Evolutionary conservation across 768 basidiomycete genomes (phyloP), one percentile per base, ranked within the genome.

Genomic region (Neoboletus subvelutipes): DNA sequence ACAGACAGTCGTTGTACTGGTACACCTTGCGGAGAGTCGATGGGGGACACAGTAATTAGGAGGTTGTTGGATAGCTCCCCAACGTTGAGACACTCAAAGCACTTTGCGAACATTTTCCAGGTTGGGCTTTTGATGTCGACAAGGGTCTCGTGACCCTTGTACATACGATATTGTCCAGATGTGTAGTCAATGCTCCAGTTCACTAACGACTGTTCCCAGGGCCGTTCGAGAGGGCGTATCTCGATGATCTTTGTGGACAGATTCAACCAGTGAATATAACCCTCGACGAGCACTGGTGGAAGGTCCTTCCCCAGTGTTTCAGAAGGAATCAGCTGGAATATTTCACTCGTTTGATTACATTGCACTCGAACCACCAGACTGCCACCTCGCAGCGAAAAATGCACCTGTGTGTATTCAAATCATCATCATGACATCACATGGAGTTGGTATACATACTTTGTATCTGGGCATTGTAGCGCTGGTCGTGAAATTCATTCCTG

Each of bases 211-310:
- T 55, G 26, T 4, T 55, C 45, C 71, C 72, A 72, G 0, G 49
- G 8, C 12, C 37, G 36, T 13, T 62, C 26, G 1, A 56, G 31
- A n/a, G 67, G 63, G 0, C 64, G 59, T 28, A 73, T 58, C 24
- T 73, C 72, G 4, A 73, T 63, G 17, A 36, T 47, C 1, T 20
- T 5, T 0, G 45, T 54, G 6, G 50, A 20, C 0, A 68, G 39
- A 40, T 68, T 56, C 20, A 73, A 52, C 70, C 71, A 73, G 33
- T 70, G 70, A 17, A 46, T 52, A 28, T 62, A 58, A 2, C 17
- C 54, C 3, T 45, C 4, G n/a, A 71, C 1, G 29, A 45, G 26
- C 10, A 8, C 26, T 1, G 17, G 29, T 0, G 71, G 71, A 40
- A 72, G 55, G 47, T 71, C 71, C 0, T 26, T 29, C 17, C 1